These are phyloP conservation scores for Populus ilicifolia DNA, from an alignment of 345 rosid species.

Conservation along the genomic window DNA sequence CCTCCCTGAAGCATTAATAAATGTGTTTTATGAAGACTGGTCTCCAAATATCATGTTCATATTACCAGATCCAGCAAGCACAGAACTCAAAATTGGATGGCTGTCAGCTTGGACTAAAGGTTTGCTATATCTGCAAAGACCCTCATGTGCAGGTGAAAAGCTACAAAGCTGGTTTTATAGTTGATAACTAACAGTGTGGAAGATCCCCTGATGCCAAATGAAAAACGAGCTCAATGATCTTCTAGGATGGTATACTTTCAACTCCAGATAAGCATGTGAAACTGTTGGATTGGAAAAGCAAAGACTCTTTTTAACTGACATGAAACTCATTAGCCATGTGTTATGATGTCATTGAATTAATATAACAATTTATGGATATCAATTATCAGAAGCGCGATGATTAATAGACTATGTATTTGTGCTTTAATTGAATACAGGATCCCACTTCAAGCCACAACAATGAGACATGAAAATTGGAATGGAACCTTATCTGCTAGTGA, in stretches of 20 bases:
- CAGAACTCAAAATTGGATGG: background rate
- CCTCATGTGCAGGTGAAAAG: background rate
- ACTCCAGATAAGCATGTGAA: background rate
- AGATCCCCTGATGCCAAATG: background rate
- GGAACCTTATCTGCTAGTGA: too few relatives aligned
- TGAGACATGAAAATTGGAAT: too few relatives aligned
- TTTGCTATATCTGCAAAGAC: background rate
- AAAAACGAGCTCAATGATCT: background rate
- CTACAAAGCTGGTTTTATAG: background rate
- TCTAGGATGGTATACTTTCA: background rate
- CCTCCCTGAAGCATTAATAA: background rate
- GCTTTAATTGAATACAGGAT: background rate
- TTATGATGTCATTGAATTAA: background rate
- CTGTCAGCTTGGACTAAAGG: slow-evolving; percentile 7
- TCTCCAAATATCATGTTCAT: background rate
- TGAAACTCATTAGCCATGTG: background rate
- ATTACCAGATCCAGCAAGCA: slow-evolving; percentile 3
- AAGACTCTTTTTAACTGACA: background rate
- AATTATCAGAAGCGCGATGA: background rate
- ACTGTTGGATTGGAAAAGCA: background rate
- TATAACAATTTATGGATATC: too few relatives aligned
- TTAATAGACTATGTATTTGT: background rate
- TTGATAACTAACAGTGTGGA: background rate
- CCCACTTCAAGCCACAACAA: background rate
- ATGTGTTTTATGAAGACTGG: background rate